Conservation (phyloP, 176 grass and related monocot species). For the Elymus sibiricus region DNA sequence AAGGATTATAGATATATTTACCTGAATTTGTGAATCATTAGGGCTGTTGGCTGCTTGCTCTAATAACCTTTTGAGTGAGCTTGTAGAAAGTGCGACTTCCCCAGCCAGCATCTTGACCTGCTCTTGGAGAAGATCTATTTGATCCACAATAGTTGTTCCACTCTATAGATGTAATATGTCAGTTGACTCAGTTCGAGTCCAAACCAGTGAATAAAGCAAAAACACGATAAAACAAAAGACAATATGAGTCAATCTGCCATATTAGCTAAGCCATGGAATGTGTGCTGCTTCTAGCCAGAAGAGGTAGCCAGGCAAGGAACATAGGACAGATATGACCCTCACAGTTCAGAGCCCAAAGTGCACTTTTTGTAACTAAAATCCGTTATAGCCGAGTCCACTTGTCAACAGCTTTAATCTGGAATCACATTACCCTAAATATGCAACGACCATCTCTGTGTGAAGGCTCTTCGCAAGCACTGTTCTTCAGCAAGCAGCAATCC, state of each 20-base stretch:
- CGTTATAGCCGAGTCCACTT: background rate
- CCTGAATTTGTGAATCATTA: slow-evolving; percentile 68
- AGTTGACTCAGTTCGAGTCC: background rate
- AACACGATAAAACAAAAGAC: background rate
- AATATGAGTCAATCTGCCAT: background rate
- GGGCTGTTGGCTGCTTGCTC: slow-evolving; percentile 71
- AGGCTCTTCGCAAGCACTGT: background rate
- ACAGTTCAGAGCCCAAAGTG: background rate
- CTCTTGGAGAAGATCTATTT: slow-evolving; percentile 98
- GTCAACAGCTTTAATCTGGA: background rate
- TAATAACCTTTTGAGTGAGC: slow-evolving; percentile 85
- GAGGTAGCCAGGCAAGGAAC: background rate
- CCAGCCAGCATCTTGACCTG: slow-evolving; percentile 95
- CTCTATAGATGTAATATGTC: slow-evolving; percentile 47
- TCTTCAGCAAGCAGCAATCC: background rate
- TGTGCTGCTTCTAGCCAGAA: background rate
- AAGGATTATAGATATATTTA: slow-evolving; percentile 29
- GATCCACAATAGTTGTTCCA: slow-evolving; percentile 92
- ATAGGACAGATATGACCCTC: background rate
- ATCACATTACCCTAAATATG: background rate
- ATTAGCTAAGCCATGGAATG: slow-evolving; percentile 1
- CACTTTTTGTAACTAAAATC: background rate
- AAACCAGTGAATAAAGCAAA: slow-evolving; percentile 10
- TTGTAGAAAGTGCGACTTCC: slow-evolving; percentile 91
- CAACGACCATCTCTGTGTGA: background rate